A percentile compares a stretch with the other conserved stretches of the same genome.
These are phyloP conservation scores for Malus sieversii DNA, from an alignment of 306 rosid genomes.

Conservation along the genomic window DNA sequence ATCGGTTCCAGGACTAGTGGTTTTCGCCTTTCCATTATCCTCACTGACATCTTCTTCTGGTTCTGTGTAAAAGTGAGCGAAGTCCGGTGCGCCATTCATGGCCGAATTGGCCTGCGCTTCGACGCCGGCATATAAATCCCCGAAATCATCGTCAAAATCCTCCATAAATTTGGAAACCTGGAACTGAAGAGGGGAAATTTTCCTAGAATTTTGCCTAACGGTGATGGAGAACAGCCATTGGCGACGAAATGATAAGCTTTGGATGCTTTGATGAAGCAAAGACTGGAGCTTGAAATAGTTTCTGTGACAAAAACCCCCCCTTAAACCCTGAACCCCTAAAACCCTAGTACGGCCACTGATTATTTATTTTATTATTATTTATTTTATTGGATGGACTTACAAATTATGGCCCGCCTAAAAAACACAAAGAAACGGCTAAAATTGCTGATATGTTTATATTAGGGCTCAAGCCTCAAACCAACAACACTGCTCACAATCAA, in stretches of 20 bases:
- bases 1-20: background rate
- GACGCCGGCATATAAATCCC: slow-evolving; percentile 42
- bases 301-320: background rate
- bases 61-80: slow-evolving; percentile 9
- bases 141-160: slow-evolving; percentile 46
- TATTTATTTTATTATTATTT: background rate
- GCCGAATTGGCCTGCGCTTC: slow-evolving; percentile 25
- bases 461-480: background rate
- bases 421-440: background rate
- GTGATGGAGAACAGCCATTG: slow-evolving; percentile 8
- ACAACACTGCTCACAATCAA: background rate
- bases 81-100: slow-evolving; percentile 10
- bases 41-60: background rate
- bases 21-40: background rate
- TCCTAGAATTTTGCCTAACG: background rate
- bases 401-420: background rate
- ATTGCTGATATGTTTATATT: too few relatives aligned
- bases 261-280: background rate
- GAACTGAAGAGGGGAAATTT: background rate
- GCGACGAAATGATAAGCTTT: background rate
- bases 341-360: background rate
- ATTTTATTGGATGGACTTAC: background rate
- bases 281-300: background rate
- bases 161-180: slow-evolving; percentile 16
- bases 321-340: background rate